These are phyloP conservation scores for Fusarium praegraminearum DNA, from an alignment of 2,329 filamentous ascomycete genomes.

Conservation along the genomic window DNA sequence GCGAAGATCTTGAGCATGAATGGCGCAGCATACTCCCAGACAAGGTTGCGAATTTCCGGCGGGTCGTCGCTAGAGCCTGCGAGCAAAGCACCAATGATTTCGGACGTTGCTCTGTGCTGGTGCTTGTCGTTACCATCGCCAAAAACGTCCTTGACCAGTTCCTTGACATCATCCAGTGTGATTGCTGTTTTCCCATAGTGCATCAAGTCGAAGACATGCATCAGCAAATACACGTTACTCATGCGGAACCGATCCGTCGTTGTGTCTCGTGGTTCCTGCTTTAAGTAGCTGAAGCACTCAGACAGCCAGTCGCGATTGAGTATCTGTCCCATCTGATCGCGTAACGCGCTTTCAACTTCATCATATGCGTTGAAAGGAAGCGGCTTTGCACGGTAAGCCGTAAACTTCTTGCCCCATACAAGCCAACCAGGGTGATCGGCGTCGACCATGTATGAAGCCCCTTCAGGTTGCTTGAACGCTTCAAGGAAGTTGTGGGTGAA, in stretches of 20 bases:
- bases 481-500: constrained; percentile 85
- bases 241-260: constrained; percentile 89
- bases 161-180: constrained; percentile 88
- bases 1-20: constrained; percentile 87
- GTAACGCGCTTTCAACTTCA: constrained; percentile 77
- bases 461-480: constrained; percentile 75
- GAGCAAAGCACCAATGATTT: constrained; percentile 89
- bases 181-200: constrained; percentile 81
- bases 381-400: constrained; percentile 80
- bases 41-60: constrained; percentile 75
- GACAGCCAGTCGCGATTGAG: constrained; percentile 88
- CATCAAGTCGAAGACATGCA: constrained; percentile 91
- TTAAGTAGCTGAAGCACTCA: constrained; percentile 91
- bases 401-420: constrained; percentile 91
- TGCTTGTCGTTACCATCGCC: constrained; percentile 97
- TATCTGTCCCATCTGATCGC: constrained; percentile 82
- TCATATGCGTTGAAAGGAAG: constrained; percentile 79
- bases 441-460: constrained; percentile 88
- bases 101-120: constrained; percentile 93
- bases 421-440: constrained; percentile 95
- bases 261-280: constrained; percentile 91
- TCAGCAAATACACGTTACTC: constrained; percentile 85
- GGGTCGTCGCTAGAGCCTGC: constrained; percentile 84
- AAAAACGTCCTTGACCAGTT: constrained; percentile 81
- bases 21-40: constrained; percentile 93